Base-by-base conservation (phyloP, 371 early-diverging fungal genomes). In the Nematocida parisii region DNA sequence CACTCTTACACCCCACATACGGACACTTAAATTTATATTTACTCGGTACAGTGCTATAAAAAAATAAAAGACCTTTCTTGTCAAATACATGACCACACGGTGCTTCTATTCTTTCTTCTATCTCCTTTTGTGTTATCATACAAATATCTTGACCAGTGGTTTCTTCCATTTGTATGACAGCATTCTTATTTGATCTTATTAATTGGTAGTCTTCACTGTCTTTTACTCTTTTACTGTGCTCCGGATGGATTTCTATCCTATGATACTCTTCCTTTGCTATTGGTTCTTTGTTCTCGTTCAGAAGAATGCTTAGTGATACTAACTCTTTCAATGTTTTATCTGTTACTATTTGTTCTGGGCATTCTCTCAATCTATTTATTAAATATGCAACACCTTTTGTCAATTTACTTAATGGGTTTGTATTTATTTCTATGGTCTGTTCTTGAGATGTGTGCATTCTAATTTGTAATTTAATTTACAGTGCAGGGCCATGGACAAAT, bases 31-130 rank as follows among this genome's bases (percentile, higher is more conserved):
- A 75, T 42, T 42, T 54, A 6, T 1, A 24, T 58, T 54, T 60
- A 20, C 39, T 44, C 39, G 33, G 47, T 27, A 62, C 44, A 18
- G 11, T n/a, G 4, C 50, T 45, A 20, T 66, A 66, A 1, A 75
- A 42, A 46, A 66, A 75, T 5, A 54, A 20, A 5, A 75, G 66
- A 22, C 67, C 75, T 27, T 75, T 46, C 73, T 75, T 70, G 64
- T 88, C 86, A 72, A 87, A 85, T 46, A 70, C 62, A 82, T 88
- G 88, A 6, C 87, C 87, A 55, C 88, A 88, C 40, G 61, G 64
- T 13, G 85, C 71, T 13, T 46, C 67, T 66, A 70, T 77, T 45
- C 77, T 70, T 2, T 71, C 80, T 22, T 33, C 62, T 47, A 88
- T 86, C 39, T 80, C 73, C 42, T 81, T 80, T 64, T 84, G 84